Evolutionary conservation across 2,329 filamentous ascomycete species (phyloP).

Genomic region (Sporothrix protearum): DNA sequence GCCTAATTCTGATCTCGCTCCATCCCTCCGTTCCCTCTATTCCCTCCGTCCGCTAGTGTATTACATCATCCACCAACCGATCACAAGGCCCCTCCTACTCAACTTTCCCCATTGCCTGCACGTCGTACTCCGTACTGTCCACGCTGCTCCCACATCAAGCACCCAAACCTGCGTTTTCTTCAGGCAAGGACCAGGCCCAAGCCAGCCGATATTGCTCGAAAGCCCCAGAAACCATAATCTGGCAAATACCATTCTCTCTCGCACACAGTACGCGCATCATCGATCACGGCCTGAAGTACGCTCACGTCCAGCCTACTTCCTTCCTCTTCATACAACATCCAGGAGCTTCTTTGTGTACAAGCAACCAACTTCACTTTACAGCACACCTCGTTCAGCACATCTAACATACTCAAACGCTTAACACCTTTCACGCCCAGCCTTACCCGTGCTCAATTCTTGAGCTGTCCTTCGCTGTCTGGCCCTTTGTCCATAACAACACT

Average conservation of each 20-base stretch:
- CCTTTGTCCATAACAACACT: no score
- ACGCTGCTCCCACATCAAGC: conserved; percentile 18
- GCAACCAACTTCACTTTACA: background rate
- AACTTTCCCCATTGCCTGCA: background rate
- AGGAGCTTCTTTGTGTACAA: background rate
- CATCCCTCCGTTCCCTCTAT: background rate
- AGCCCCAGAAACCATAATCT: background rate
- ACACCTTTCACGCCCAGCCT: background rate
- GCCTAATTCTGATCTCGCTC: conserved; percentile 3
- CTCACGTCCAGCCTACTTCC: no score
- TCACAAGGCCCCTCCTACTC: conserved; percentile 20
- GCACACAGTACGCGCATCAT: background rate
- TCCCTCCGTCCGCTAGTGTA: background rate
- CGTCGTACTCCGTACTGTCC: no score
- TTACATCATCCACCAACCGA: conserved; percentile 24
- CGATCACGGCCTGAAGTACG: background rate
- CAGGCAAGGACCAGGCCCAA: background rate
- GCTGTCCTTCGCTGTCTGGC: no score
- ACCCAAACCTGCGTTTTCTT: conserved; percentile 13
- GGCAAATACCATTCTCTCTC: background rate
- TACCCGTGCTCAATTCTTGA: background rate
- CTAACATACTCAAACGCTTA: background rate
- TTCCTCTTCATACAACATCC: background rate
- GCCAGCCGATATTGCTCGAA: conserved; percentile 1
- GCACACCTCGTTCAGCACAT: background rate